Percentiles rank a stretch among this genome's conserved stretches.
phyloP scores from a whole-genome alignment of 2,329 filamentous ascomycete genomes.

The Aspergillus flavus region DNA sequence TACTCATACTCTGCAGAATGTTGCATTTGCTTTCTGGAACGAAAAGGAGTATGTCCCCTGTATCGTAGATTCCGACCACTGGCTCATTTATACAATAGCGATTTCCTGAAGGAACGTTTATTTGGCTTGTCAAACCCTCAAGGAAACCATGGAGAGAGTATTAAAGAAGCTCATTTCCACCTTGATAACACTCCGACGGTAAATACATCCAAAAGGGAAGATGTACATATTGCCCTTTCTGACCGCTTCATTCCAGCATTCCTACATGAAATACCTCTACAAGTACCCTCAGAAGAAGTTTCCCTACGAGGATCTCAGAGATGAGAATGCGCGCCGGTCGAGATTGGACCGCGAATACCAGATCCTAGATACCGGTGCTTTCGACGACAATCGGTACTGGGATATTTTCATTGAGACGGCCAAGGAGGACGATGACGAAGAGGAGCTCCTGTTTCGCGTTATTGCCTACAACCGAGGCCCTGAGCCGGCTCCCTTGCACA shows the following conservation, averaged over 20 bases:
- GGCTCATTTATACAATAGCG: conserved; percentile 52
- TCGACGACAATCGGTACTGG: conserved; percentile 90
- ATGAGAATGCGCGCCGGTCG: conserved; percentile 77
- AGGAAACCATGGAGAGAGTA: conserved; percentile 93
- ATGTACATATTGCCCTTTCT: not conserved
- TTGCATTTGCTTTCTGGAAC: conserved; percentile 97
- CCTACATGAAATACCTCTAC: conserved; percentile 99
- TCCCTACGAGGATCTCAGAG: conserved; percentile 83
- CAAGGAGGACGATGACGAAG: conserved; percentile 88
- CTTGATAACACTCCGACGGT: conserved; percentile 86
- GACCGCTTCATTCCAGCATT: conserved; percentile 63
- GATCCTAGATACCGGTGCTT: conserved; percentile 83
- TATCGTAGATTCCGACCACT: not conserved
- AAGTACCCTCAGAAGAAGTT: conserved; percentile 93
- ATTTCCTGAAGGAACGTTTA: conserved; percentile 90
- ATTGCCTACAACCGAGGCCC: conserved; percentile 95
- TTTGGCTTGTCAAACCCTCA: conserved; percentile 96
- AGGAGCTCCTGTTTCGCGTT: conserved; percentile 89
- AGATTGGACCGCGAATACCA: conserved; percentile 87
- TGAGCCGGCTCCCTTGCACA: conserved; percentile 87
- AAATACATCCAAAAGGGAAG: conserved; percentile 22
- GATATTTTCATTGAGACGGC: conserved; percentile 96
- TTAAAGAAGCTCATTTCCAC: conserved; percentile 97
- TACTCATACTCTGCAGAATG: conserved; percentile 86
- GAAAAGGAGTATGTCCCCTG: conserved; percentile 76